These are phyloP conservation scores for Prorocentrum cordatum DNA, from an alignment of 169 alveolate genomes.

Conservation along the genomic window DNA sequence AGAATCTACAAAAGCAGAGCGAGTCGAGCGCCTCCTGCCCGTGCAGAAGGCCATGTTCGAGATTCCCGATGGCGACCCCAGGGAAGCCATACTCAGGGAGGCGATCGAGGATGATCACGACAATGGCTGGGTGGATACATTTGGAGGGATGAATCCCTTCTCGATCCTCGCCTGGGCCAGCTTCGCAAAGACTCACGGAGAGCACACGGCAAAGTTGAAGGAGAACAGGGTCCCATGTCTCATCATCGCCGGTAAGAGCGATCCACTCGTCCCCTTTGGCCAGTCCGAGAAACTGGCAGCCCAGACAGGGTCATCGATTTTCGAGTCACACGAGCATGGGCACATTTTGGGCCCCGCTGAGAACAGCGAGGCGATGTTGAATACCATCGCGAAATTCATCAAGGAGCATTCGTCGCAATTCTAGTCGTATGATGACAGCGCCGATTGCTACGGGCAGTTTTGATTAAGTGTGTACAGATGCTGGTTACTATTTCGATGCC, in stretches of 20 bases:
- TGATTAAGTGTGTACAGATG: too few relatives aligned
- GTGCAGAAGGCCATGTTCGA: background rate
- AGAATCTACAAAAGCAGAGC: background rate
- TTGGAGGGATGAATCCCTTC: slow-evolving; percentile 14
- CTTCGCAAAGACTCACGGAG: background rate
- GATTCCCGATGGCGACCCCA: background rate
- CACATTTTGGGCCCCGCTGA: slow-evolving; percentile 12
- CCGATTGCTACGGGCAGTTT: too few relatives aligned
- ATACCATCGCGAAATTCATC: slow-evolving; percentile 3
- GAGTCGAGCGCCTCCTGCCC: background rate
- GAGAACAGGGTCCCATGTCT: slow-evolving; percentile 12
- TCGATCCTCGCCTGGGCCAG: slow-evolving; percentile 26
- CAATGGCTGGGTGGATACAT: slow-evolving; percentile 17
- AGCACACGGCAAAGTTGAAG: background rate
- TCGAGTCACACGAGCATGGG: background rate
- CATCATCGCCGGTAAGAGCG: background rate
- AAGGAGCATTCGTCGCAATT: background rate
- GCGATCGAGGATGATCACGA: slow-evolving; percentile 11
- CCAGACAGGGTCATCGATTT: background rate
- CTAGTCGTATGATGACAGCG: too few relatives aligned
- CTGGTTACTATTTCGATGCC: too few relatives aligned
- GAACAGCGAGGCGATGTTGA: background rate
- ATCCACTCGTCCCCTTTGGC: background rate
- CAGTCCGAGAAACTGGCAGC: background rate
- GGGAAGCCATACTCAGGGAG: background rate